These are phyloP conservation scores for Heterobasidion annosum DNA, from an alignment of 1,284 basidiomycete species.

Conservation along the genomic window DNA sequence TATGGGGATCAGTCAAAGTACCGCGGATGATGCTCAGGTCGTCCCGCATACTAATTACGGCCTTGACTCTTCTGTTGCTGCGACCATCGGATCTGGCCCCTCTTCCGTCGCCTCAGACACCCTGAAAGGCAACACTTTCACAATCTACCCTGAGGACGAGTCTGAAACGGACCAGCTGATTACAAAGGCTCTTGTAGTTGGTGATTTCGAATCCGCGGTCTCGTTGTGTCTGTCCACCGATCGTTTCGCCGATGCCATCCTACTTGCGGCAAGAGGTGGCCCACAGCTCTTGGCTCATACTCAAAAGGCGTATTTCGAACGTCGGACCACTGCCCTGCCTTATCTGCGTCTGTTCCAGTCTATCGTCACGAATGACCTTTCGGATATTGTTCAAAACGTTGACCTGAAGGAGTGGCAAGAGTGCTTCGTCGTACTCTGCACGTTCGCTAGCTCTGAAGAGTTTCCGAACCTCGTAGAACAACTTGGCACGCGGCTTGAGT, in stretches of 20 bases:
- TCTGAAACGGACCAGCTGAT: conserved; percentile 84
- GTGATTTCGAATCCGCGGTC: conserved; percentile 92
- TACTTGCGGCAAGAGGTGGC: conserved; percentile 89
- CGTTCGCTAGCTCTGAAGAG: conserved; percentile 83
- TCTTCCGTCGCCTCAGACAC: conserved; percentile 77
- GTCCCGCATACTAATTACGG: conserved; percentile 76
- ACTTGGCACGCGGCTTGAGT: conserved; percentile 86
- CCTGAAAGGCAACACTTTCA: conserved; percentile 75
- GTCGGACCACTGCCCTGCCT: conserved; percentile 67
- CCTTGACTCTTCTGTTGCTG: conserved; percentile 82
- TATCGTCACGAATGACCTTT: conserved; percentile 88
- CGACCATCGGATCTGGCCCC: conserved; percentile 81
- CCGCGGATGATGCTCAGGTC: conserved; percentile 49
- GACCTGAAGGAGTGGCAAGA: conserved; percentile 95
- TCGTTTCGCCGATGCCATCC: conserved; percentile 89
- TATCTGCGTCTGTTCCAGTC: conserved; percentile 95
- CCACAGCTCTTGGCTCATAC: conserved; percentile 84
- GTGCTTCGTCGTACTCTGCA: conserved; percentile 95
- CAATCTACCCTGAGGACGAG: conserved; percentile 86
- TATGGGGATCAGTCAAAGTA: conserved; percentile 45
- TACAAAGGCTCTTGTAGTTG: conserved; percentile 89
- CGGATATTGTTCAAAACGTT: conserved; percentile 93
- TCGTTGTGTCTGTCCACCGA: conserved; percentile 86
- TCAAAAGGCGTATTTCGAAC: conserved; percentile 91
- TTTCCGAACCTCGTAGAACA: conserved; percentile 86